Evolutionary conservation across 257 asterid genomes (phyloP).

Genomic region (Forsythia viridissima): DNA sequence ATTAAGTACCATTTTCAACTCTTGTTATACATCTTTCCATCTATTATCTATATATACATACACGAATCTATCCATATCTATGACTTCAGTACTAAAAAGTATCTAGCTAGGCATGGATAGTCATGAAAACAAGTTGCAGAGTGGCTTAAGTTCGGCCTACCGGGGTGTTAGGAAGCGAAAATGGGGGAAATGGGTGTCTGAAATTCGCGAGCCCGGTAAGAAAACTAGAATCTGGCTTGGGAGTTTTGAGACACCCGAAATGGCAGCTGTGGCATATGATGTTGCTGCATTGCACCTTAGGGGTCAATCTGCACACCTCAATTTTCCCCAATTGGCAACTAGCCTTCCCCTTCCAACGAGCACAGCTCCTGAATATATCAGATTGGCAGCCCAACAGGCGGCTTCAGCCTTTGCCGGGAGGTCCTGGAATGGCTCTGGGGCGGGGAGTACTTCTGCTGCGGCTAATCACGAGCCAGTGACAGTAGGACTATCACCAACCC

Average conservation of each 20-base stretch:
- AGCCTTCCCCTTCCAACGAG: slow-evolving; percentile 31
- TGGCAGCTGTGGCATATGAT: slow-evolving; percentile 50
- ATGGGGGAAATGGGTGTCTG: slow-evolving; percentile 59
- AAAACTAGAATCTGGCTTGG: slow-evolving; percentile 48
- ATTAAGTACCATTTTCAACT: not conserved
- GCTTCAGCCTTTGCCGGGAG: slow-evolving; percentile 15
- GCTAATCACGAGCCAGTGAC: slow-evolving; percentile 4
- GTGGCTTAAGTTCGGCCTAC: slow-evolving; percentile 26
- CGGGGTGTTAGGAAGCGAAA: slow-evolving; percentile 51
- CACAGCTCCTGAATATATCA: slow-evolving; percentile 30
- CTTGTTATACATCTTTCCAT: not conserved
- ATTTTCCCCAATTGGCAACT: slow-evolving; percentile 35
- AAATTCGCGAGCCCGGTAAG: slow-evolving; percentile 45
- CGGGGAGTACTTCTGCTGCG: not conserved
- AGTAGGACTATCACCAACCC: slow-evolving; percentile 33
- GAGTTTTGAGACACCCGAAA: slow-evolving; percentile 46
- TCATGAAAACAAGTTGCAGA: not conserved
- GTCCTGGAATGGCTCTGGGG: not conserved
- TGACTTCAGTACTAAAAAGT: not conserved
- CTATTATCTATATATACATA: not conserved
- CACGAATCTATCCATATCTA: not conserved
- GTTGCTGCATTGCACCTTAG: slow-evolving; percentile 42
- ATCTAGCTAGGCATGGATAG: not conserved
- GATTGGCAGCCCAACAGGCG: slow-evolving; percentile 43
- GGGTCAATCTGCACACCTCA: slow-evolving; percentile 36